Evolutionary conservation across 331 rosid species (phyloP), one percentile per base, ranked within the genome.

Genomic region (Saraca asoca): DNA sequence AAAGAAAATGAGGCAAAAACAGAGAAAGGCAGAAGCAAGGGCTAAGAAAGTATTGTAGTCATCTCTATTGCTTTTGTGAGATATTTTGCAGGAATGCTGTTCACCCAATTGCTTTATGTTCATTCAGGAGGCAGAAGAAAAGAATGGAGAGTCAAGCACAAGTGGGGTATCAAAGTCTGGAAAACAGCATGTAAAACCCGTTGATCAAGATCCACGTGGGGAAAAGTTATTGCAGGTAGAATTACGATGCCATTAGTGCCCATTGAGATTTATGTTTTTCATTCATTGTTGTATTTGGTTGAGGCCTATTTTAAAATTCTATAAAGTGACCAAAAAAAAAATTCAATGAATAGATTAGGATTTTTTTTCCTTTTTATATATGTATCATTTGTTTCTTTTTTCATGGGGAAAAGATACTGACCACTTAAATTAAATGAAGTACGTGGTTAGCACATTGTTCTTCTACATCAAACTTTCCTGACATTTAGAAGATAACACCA

Each of bases 1-100:
- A 72, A 94, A 94, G 97, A 94, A 90, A 79, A 10, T 90, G 95
- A 88, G 95, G 85, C 98, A 94, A 81, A 94, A 79, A 49, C 96
- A 81, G 82, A 86, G 98, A 61, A 94, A 94, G 81, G 97, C 98
- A 19, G 97, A 90, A 84, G 96, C 96, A 61, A 82, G 88, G 45
- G 97, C 97, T 64, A 90, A 94, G 86, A 94, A 94, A 83, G 98
- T 94, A 93, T 6, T 39, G 44, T 64, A 57, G 31, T 66, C 64
- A 12, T 73, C 53, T 49, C 41, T 72, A 34, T 56, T 52, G 79
- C 69, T 63, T 74, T 18, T 66, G 15, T 16, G 14, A 24, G 58
- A 39, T 51, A 52, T 44, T 33, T 60, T 58, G 19, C 66, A 13
- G 46, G 33, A 57, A 20, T 68, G 34, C 10, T 68, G 50, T 52